Evolutionary conservation across 2,329 filamentous ascomycete genomes (phyloP), one percentile per base, ranked within the genome.

Genomic region (Fusarium sacchari): DNA sequence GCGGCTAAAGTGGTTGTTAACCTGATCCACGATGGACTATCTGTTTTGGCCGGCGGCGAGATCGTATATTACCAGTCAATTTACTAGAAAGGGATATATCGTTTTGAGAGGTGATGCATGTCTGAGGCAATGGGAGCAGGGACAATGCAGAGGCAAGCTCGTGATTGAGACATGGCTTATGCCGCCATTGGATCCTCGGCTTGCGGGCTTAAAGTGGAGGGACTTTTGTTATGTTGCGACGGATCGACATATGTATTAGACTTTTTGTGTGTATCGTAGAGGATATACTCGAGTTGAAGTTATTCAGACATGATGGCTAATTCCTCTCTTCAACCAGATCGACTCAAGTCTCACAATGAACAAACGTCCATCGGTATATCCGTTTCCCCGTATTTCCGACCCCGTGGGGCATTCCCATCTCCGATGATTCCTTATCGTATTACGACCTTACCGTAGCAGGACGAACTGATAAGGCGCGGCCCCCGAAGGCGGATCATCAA

Each of bases 351-450:
- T 65, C 47, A 55, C 47, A 47, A 26, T 36, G 14, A 28, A 34
- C 22, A 0, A 13, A n/a, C 39, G 7, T n/a, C 7, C 7, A 34
- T 55, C 71, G 74, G 74, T 46, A 49, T 69, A 64, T 74, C 64
- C 74, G 60, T 77, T 75, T 75, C 60, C 74, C 70, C 75, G 72
- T 47, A 73, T 46, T 73, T 69, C 75, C 75, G 72, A 72, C 74
- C 67, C 70, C 72, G 74, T 74, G 74, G 74, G 72, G 72, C 66
- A 44, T 30, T 34, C 14, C 50, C 39, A 53, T 28, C 53, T 63
- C 59, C 46, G n/a, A 69, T 49, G 57, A 59, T 26, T 58, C 46
- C 73, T 75, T 74, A 74, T 74, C 72, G 71, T 50, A 40, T 37
- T 53, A 53, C 59, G 36, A 37, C 55, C 58, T 67, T 59, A 50